phyloP scores from a whole-genome alignment of 2,329 filamentous ascomycete species.

The Trematosphaeria pertusa region DNA sequence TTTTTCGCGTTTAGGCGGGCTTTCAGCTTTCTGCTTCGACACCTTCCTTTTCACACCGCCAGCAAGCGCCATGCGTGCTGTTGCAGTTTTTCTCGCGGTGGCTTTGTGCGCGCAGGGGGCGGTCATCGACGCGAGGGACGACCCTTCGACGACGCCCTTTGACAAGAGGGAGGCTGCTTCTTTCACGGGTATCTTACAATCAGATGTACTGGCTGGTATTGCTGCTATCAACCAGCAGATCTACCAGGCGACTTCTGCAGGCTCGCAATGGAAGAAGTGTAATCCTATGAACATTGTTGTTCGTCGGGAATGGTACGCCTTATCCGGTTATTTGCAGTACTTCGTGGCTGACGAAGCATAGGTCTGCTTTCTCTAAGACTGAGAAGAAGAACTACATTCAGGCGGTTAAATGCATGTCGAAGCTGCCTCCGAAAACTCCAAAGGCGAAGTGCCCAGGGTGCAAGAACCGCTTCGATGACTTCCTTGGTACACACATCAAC shows the following conservation, averaged over 20 bases:
- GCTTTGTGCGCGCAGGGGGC: no score
- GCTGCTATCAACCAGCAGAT: conserved; percentile 34
- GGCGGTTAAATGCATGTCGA: conserved; percentile 40
- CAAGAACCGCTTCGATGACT: conserved; percentile 39
- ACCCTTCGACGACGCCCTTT: conserved; percentile 13
- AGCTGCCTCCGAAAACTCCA: conserved; percentile 29
- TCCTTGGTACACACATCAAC: conserved; percentile 39
- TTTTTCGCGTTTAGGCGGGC: no score
- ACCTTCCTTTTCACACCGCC: conserved; percentile 10
- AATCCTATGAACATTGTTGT: conserved; percentile 48
- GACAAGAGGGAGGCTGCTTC: conserved; percentile 25
- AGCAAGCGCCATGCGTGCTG: conserved; percentile 29
- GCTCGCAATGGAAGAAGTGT: conserved; percentile 38
- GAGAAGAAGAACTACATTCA: conserved; percentile 40
- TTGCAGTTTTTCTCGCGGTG: conserved; percentile 24
- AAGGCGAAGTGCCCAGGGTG: conserved; percentile 36
- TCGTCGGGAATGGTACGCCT: conserved; percentile 53
- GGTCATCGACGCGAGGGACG: conserved; percentile 17
- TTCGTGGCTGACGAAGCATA: conserved; percentile 14
- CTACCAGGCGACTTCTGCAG: conserved; percentile 31
- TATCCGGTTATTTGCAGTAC: background rate
- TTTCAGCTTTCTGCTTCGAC: no score
- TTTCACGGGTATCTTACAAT: conserved; percentile 21
- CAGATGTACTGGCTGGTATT: conserved; percentile 31
- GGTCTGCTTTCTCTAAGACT: conserved; percentile 30